Evolutionary conservation across 2,329 filamentous ascomycete genomes (phyloP).

Genomic region (Ascochyta clinopodiicola): DNA sequence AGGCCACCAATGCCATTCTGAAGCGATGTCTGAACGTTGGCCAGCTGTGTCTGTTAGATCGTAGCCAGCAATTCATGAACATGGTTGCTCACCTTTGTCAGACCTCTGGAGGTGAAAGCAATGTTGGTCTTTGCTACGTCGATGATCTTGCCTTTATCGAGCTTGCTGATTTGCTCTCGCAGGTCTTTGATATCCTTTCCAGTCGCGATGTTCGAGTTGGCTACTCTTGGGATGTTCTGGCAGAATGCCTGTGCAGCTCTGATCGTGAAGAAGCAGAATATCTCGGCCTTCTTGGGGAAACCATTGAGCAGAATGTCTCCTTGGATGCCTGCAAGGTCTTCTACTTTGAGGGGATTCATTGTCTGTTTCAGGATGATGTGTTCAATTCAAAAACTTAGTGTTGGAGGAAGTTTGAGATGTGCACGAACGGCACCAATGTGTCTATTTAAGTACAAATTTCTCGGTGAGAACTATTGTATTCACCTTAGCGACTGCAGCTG

Average conservation of each 20-base stretch:
- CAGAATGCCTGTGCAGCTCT: slow-evolving; percentile 12
- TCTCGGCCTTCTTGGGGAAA: slow-evolving; percentile 16
- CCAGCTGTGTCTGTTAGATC: slow-evolving; percentile 6
- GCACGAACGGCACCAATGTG: neutral
- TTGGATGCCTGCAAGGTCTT: slow-evolving; percentile 10
- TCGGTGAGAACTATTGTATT: neutral
- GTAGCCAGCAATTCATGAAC: neutral
- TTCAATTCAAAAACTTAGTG: too few relatives aligned
- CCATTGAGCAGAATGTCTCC: slow-evolving; percentile 17
- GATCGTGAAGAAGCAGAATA: slow-evolving; percentile 17
- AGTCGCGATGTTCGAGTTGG: slow-evolving; percentile 10
- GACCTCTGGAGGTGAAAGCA: slow-evolving; percentile 7
- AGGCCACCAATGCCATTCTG: neutral
- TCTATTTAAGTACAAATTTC: neutral
- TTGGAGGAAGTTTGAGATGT: neutral
- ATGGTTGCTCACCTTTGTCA: slow-evolving; percentile 2
- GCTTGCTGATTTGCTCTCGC: slow-evolving; percentile 10
- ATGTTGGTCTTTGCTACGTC: slow-evolving; percentile 17
- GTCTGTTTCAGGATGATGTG: neutral
- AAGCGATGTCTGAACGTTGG: slow-evolving; percentile 2
- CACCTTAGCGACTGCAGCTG: neutral
- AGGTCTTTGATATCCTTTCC: slow-evolving; percentile 13
- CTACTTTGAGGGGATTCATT: slow-evolving; percentile 7
- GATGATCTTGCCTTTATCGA: slow-evolving; percentile 3
- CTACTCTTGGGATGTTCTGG: slow-evolving; percentile 11